Evolutionary conservation across 140 eudicot genomes (phyloP).

Genomic region (Senecio squalidus): DNA sequence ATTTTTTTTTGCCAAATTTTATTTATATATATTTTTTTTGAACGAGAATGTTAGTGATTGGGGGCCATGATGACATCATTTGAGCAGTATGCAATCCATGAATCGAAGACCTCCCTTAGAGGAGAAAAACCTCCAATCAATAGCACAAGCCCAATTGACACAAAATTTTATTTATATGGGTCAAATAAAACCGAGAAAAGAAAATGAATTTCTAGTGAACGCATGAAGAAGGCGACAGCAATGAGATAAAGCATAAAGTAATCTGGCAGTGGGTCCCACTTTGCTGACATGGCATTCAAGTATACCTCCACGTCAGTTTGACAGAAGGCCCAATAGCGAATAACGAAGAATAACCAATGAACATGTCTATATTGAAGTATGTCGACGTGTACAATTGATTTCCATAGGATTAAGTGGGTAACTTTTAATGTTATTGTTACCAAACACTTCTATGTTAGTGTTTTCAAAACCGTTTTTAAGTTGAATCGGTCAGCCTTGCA

Average conservation of each 20-base stretch:
- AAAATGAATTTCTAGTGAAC: constrained; percentile 11
- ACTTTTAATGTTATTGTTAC: neutral
- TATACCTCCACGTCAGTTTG: constrained; percentile 22
- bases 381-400: constrained; percentile 36
- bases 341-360: constrained; percentile 20
- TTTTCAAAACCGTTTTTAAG: too few species aligned
- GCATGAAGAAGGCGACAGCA: constrained; percentile 38
- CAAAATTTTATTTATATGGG: neutral
- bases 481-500: too few species aligned
- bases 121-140: too few species aligned
- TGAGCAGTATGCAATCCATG: too few species aligned
- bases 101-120: too few species aligned
- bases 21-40: neutral
- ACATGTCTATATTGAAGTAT: constrained; percentile 4
- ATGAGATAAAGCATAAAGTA: constrained; percentile 7
- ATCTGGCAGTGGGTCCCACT: constrained; percentile 25
- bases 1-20: neutral
- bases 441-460: too few species aligned
- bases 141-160: too few species aligned
- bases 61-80: neutral
- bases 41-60: too few species aligned
- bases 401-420: constrained; percentile 17
- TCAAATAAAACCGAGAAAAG: neutral
- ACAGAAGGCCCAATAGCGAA: constrained; percentile 14
- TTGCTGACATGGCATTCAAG: constrained; percentile 29